Evolutionary conservation across 192 early-diverging fungal genomes (phyloP).

Genomic region (Globomyces pollinis-pini): DNA sequence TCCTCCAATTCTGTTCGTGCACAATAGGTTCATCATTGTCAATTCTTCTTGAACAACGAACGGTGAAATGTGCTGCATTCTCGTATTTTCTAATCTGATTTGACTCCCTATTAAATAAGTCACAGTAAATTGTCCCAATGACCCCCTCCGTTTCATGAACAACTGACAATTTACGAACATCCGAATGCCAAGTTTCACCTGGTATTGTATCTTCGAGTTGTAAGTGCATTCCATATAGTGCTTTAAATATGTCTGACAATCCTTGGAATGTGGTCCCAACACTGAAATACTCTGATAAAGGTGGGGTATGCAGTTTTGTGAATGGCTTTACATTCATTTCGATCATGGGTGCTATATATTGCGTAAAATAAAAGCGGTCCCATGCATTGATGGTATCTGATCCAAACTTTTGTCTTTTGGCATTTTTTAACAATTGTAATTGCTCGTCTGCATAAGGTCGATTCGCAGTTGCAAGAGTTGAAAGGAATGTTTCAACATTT

Average conservation of each 20-base stretch:
- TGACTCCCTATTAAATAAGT: slow-evolving; percentile 65
- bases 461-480: slow-evolving; percentile 56
- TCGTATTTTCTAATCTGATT: slow-evolving; percentile 56
- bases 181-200: slow-evolving; percentile 86
- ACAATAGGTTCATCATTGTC: slow-evolving; percentile 59
- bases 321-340: neutral
- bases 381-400: slow-evolving; percentile 53
- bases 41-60: slow-evolving; percentile 78
- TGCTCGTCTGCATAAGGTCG: slow-evolving; percentile 47
- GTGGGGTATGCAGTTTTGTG: slow-evolving; percentile 28
- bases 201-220: slow-evolving; percentile 56
- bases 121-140: slow-evolving; percentile 91
- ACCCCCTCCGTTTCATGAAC: slow-evolving; percentile 79
- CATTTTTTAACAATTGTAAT: slow-evolving; percentile 39
- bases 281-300: slow-evolving; percentile 72
- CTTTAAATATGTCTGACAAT: slow-evolving; percentile 72
- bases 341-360: slow-evolving; percentile 18
- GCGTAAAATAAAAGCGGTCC: slow-evolving; percentile 73
- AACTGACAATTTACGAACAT: slow-evolving; percentile 85
- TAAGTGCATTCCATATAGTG: slow-evolving; percentile 82
- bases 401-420: slow-evolving; percentile 2
- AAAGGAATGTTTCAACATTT: slow-evolving; percentile 79
- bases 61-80: slow-evolving; percentile 92
- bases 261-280: slow-evolving; percentile 83
- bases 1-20: slow-evolving; percentile 6